Evolutionary conservation across 106 monocot species (phyloP), one percentile per base, ranked within the genome.

Genomic region (Acanthochlamys bracteata): DNA sequence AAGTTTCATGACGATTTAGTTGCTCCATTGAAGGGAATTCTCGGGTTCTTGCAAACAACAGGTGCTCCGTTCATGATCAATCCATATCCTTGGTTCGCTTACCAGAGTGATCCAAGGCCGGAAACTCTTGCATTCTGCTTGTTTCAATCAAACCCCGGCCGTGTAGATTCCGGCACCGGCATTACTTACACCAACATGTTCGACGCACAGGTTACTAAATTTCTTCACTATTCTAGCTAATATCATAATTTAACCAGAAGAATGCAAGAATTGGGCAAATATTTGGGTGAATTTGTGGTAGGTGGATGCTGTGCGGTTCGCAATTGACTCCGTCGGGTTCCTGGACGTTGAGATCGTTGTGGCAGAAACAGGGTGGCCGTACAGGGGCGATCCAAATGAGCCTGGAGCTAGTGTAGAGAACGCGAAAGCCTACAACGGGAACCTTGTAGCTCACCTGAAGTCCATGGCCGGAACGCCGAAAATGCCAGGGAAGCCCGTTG

Each of bases 351-450:
- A 93, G 60, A 80, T 93, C 53, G 88, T 93, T 4, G 75, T 88
- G 55, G 93, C 93, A 10, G 93, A 93, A 78, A 93, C 93, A 0
- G 93, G 93, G 10, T 93, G 93, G 93, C 93, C 93, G 0, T 83
- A 88, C 84, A 66, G 60, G 13, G 93, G 93, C 1, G 93, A 85
- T 69, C 24, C 71, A 16, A 66, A 40, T 64, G 88, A 88, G 71
- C 71, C 41, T 10, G 93, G 93, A 2, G 83, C 88, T 11, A 80
- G 75, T 33, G 69, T 85, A 33, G 93, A 85, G 19, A 93, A 93
- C 56, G 88, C 93, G 22, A 72, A 52, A 76, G 82, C 88, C 2
- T 93, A 78, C 66, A 78, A 73, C 43, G 80, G 83, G 14, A 78
- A 78, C 59, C 66, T 93, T 27, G 76, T 93, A 10, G 67, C 80